Evolutionary conservation across 345 rosid species (phyloP), one percentile per base, ranked within the genome.

Genomic region (Populus pruinosa): DNA sequence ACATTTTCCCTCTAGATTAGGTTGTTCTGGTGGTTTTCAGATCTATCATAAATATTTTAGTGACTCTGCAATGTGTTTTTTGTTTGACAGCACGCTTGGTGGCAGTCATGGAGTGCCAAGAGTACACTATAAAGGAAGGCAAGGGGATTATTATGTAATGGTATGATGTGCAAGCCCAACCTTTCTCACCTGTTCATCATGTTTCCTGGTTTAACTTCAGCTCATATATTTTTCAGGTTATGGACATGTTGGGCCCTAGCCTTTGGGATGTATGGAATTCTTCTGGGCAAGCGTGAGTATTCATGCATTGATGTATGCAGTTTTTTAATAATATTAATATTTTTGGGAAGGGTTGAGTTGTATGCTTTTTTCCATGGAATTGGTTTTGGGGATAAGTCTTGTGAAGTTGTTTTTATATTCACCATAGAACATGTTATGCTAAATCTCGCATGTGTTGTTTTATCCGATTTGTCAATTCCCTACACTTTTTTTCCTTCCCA

Each of bases 61-160:
- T 65, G 11, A 74, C 35, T 63, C 38, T 69, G 67, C 29, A 17
- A n/a, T 49, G 27, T 31, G 68, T 41, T 53, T 72, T 72, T 61
- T 74, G 63, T 61, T 88, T 39, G 78, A 75, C 90, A 96, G 98
- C 85, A 86, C 94, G 63, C 92, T 96, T 68, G 99, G 99, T 80
- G 99, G 85, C 31, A 82, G 85, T 69, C 81, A 82, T 69, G 85
- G 85, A 6, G 85, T 82, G 70, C 85, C 85, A 13, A 78, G 67
- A 59, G 85, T 82, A 31, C 85, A 82, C 62, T 78, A 78, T 56
- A 82, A 82, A 70, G 85, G 85, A 74, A 78, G 81, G 64, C 85
- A 78, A 53, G 82, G 85, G 21, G 85, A 82, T 55, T 78, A 82
- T 65, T 82, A 82, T 67, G 74, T 82, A 16, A 82, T 82, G 85